Base-by-base conservation (phyloP, 257 asterid genomes). In the Leonotis leonurus region DNA sequence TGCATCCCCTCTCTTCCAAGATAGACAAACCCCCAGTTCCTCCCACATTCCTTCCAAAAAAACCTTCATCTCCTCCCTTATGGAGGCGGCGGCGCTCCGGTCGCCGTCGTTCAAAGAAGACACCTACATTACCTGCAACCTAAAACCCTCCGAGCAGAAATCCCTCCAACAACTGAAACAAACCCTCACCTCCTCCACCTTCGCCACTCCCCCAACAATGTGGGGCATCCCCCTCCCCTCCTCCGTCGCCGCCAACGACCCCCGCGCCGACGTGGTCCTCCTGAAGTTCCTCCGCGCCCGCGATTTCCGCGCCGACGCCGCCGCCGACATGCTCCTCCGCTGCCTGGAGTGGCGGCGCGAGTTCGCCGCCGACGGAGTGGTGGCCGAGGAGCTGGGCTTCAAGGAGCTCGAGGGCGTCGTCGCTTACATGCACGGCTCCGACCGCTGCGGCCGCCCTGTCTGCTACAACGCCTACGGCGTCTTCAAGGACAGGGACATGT, bases 381-480 rank as follows among this genome's bases (percentile, higher is more conserved):
- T 77, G 71, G 90, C 81, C 8, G 91, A 88, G 71, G 93, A 83
- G 1, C 35, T 82, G 50, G 96, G 86, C 1, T 82, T 90, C 36
- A 77, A 85, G 60, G 98, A 88, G 50, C 87, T 90, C 13, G 95
- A 85, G 27, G 95, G 92, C 0, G 76, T 72, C 3, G 96, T 87
- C 14, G 97, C 97, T 0, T 85, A 77, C 71, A 90, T 90, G 97
- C 84, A 81, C 22, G 81, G 80, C 0, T 16, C 9, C n/a, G 96
- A 88, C 49, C 62, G 81, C 7, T 73, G 69, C 4, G 94, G 95
- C 0, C 95, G 82, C 25, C 98, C 96, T 0, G 88, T 84, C 35
- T 90, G 98, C 60, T 90, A 90, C 78, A 90, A 90, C 59, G 94
- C 94, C 4, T 88, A 90, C 44, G 98, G 95, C 2, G 67, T 85